These are phyloP conservation scores for Pseudogymnoascus sp. DNA, from an alignment of 2,329 filamentous ascomycete species.

Conservation along the genomic window DNA sequence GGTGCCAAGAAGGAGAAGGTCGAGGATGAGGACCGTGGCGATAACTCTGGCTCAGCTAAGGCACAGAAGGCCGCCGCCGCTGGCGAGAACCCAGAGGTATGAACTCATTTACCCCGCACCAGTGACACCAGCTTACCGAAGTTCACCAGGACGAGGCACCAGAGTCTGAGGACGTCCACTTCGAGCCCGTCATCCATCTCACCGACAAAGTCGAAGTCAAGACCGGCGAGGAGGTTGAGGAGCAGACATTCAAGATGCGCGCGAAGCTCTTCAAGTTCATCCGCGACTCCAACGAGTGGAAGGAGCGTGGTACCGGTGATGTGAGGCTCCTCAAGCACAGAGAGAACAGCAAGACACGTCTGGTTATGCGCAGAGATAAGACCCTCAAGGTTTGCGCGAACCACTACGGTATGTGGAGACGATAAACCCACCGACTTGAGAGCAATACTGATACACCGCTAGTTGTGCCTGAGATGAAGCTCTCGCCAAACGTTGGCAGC, in stretches of 20 bases:
- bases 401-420: conserved; percentile 75
- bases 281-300: conserved; percentile 89
- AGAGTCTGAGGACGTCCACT: conserved; percentile 90
- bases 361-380: conserved; percentile 99
- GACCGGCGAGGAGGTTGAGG: conserved; percentile 97
- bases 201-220: conserved; percentile 96
- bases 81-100: conserved; percentile 31
- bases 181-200: conserved; percentile 91
- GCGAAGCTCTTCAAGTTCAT: conserved; percentile 99
- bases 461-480: conserved; percentile 99
- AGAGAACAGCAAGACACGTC: conserved; percentile 93
- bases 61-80: conserved; percentile 53
- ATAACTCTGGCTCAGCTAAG: conserved; percentile 84
- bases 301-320: conserved; percentile 96
- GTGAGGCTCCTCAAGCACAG: conserved; percentile 96
- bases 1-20: conserved; percentile 97
- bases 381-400: conserved; percentile 99
- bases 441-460: conserved; percentile 18
- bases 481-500: conserved; percentile 93
- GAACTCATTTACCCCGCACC: conserved; percentile 3
- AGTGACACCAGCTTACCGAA: conserved; percentile 16
- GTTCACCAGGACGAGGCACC: conserved; percentile 58
- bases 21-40: conserved; percentile 71
- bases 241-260: conserved; percentile 98
- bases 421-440: neutral